Percentiles rank a stretch among this genome's conserved stretches.
These are phyloP conservation scores for Verticillium klebahnii DNA, from an alignment of 2,329 filamentous ascomycete species.

Conservation along the genomic window DNA sequence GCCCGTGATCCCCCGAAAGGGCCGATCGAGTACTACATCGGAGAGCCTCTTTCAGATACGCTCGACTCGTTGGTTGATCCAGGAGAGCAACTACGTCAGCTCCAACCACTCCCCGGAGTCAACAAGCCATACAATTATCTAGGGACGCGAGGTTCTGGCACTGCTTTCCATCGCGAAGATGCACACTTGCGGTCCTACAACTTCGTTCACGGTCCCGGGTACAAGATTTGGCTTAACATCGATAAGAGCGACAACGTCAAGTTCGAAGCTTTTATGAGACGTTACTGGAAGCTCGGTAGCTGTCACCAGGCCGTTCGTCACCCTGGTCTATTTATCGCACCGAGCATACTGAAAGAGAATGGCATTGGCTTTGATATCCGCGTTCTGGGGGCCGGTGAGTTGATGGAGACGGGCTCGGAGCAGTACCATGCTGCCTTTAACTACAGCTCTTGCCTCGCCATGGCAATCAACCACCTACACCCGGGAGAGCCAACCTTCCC, in stretches of 20 bases:
- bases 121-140: neutral
- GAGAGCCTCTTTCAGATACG: neutral
- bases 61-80: neutral
- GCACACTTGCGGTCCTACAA: neutral
- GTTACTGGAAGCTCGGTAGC: neutral
- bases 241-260: neutral
- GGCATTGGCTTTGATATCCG: neutral
- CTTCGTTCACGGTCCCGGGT: neutral
- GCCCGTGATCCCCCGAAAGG: neutral
- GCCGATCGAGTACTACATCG: slow-evolving; percentile 1
- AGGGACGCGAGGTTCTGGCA: neutral
- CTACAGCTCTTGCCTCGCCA: neutral
- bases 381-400: neutral
- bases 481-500: neutral
- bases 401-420: neutral
- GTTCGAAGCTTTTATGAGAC: neutral
- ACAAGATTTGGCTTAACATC: neutral
- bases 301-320: slow-evolving; percentile 1
- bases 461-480: slow-evolving; percentile 1
- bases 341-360: neutral
- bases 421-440: neutral
- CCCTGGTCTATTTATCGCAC: neutral
- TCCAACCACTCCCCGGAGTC: neutral
- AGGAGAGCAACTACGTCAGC: neutral
- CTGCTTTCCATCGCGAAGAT: neutral